Evolutionary conservation across 176 grass and related monocot species (phyloP).

Genomic region (Paspalum vaginatum): DNA sequence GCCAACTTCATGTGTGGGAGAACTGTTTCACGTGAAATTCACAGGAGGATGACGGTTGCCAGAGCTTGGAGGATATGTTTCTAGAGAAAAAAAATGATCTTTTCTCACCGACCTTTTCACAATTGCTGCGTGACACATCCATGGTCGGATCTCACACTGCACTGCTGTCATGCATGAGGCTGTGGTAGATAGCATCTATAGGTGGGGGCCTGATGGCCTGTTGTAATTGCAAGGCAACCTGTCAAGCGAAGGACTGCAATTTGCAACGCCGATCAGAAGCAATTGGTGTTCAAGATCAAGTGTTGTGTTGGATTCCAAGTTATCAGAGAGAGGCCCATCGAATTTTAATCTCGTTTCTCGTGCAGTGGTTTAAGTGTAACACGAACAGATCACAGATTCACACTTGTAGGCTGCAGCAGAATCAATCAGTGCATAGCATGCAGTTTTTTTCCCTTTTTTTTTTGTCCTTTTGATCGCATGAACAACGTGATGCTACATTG

Average conservation of each 20-base stretch:
- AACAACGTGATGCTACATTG: not conserved
- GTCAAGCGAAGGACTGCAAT: not conserved
- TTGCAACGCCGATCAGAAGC: not conserved
- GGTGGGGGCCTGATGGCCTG: not conserved
- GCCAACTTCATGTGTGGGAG: not conserved
- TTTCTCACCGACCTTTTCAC: not conserved
- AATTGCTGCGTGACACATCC: not conserved
- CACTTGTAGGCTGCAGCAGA: not conserved
- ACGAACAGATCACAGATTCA: not conserved
- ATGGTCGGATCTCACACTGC: not conserved
- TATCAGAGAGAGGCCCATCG: no score
- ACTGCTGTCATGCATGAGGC: not conserved
- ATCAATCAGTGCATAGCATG: not conserved
- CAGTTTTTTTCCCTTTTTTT: not conserved
- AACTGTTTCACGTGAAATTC: not conserved
- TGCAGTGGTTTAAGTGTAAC: not conserved
- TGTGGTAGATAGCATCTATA: not conserved
- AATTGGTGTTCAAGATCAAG: not conserved
- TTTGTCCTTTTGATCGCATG: not conserved
- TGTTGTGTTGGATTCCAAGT: not conserved
- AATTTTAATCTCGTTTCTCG: not conserved
- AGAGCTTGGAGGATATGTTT: not conserved
- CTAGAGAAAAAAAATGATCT: no score
- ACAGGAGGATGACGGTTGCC: not conserved
- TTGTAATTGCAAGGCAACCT: not conserved